Evolutionary conservation across 208 protist species (phyloP).

Genomic region (Herpetomonas samuelpessoai): DNA sequence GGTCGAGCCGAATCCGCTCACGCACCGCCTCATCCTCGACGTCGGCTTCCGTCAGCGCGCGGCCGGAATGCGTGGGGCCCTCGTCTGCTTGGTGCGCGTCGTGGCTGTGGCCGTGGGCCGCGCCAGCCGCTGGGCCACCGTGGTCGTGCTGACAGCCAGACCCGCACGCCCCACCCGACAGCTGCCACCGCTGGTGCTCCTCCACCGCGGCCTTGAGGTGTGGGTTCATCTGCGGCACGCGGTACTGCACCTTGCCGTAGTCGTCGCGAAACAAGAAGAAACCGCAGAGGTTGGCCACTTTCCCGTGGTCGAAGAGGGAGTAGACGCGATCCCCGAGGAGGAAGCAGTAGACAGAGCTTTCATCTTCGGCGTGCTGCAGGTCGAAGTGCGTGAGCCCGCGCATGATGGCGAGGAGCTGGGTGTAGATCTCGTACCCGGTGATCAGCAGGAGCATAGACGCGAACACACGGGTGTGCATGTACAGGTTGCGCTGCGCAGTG

Average conservation of each 20-base stretch:
- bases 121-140: background rate
- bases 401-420: conserved; percentile 41
- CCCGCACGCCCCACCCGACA: conserved; percentile 15
- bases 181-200: conserved; percentile 45
- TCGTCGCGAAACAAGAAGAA: conserved; percentile 44
- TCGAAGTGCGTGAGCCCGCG: conserved; percentile 78
- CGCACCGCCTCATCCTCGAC: conserved; percentile 6
- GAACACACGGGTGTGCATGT: conserved; percentile 53
- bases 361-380: conserved; percentile 31
- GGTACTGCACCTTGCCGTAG: conserved; percentile 30
- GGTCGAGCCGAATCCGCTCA: conserved; percentile 13
- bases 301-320: conserved; percentile 65
- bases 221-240: conserved; percentile 50
- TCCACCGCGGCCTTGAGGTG: conserved; percentile 41
- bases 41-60: background rate
- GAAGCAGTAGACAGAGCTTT: conserved; percentile 76
- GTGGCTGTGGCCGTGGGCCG: background rate
- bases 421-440: conserved; percentile 19
- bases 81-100: background rate
- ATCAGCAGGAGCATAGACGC: conserved; percentile 46
- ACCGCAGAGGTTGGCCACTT: conserved; percentile 30
- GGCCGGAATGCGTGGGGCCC: conserved; percentile 5
- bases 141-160: conserved; percentile 13
- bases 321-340: conserved; percentile 44
- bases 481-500: conserved; percentile 28